phyloP scores from a whole-genome alignment of 148 eudicot genomes.

The Arbutus unedo region DNA sequence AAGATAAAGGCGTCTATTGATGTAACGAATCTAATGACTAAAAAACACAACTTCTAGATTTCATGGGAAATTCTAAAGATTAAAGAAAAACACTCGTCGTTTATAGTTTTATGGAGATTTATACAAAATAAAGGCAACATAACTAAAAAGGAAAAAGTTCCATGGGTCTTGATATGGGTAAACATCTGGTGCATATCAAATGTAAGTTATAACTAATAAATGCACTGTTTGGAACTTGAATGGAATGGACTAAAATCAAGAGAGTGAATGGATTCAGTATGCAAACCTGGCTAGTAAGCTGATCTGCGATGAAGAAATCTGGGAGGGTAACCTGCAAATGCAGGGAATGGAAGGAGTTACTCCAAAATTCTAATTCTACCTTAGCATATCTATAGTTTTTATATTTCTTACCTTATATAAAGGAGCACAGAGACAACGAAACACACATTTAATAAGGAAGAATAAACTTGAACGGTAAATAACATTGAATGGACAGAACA shows the following conservation, averaged over 20 bases:
- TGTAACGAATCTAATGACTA: too few species aligned
- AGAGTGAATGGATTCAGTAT: not conserved
- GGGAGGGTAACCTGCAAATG: slow-evolving; percentile 42
- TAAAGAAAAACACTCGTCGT: not conserved
- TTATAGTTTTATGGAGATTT: not conserved
- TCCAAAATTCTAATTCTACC: not conserved
- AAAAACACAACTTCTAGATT: too few species aligned
- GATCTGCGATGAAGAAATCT: slow-evolving; percentile 53
- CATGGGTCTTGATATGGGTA: not conserved
- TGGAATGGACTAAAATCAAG: not conserved
- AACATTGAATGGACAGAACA: slow-evolving; percentile 22
- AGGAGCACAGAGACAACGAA: slow-evolving; percentile 24
- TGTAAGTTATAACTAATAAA: not conserved
- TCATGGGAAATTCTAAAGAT: too few species aligned
- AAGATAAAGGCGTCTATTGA: too few species aligned
- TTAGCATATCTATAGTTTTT: not conserved
- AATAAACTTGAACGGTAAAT: slow-evolving; percentile 23
- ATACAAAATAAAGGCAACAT: not conserved
- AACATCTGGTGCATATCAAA: not conserved
- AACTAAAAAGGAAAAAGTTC: not conserved
- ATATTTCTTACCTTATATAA: slow-evolving; percentile 2
- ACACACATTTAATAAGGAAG: slow-evolving; percentile 11
- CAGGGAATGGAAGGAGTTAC: not conserved
- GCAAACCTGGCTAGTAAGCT: slow-evolving; percentile 47
- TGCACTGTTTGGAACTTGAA: not conserved